Conservation (phyloP, 176 grass and related monocot species). For the Oryza glumipatula region DNA sequence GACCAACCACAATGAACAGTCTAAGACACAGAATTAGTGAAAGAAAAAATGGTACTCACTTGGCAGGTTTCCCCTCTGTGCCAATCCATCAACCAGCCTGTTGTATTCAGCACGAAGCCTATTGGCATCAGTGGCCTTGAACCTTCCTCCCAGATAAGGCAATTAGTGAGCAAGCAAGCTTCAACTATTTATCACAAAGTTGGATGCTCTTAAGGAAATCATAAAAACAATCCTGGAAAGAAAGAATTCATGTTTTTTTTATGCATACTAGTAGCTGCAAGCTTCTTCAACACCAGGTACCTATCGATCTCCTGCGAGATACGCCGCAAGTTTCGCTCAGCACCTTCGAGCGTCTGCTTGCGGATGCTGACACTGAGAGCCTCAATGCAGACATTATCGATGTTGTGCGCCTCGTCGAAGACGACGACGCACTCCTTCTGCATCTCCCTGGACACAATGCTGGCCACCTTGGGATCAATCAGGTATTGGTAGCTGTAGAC, state of each 20-base stretch:
- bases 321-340: conserved; percentile 67
- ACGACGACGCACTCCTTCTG: conserved; percentile 89
- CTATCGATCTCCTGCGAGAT: conserved; percentile 88
- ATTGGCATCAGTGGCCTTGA: conserved; percentile 95
- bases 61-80: conserved; percentile 90
- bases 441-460: conserved; percentile 89
- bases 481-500: conserved; percentile 98
- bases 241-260: neutral
- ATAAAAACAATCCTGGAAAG: neutral
- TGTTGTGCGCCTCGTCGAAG: conserved; percentile 98
- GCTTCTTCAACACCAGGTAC: conserved; percentile 38
- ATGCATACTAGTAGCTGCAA: neutral
- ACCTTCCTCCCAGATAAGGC: conserved; percentile 95
- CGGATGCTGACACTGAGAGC: conserved; percentile 83
- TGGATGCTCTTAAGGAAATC: neutral
- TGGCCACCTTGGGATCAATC: conserved; percentile 91
- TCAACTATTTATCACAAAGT: conserved; percentile 9
- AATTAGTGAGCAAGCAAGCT: conserved; percentile 44
- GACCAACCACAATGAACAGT: neutral
- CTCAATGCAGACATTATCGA: conserved; percentile 96
- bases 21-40: neutral
- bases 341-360: conserved; percentile 84
- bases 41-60: conserved; percentile 52
- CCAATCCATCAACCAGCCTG: conserved; percentile 80
- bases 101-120: conserved; percentile 95